These are phyloP conservation scores for Stenocarpella maydis DNA, from an alignment of 2,329 filamentous ascomycete species.

Conservation along the genomic window DNA sequence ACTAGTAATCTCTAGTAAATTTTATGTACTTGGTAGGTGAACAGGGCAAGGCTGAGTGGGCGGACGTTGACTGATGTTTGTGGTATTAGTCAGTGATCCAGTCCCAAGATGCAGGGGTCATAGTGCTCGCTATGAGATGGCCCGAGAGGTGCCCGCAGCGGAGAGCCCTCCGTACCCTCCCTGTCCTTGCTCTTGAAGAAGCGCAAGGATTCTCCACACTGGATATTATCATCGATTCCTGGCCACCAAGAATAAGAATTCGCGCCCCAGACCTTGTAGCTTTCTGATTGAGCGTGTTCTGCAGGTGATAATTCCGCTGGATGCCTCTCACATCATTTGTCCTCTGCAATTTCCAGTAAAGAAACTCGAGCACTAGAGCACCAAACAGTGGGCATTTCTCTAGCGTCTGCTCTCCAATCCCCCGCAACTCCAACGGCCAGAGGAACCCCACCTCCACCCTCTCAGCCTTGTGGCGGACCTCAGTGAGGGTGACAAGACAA, in stretches of 20 bases:
- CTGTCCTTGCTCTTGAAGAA: background rate
- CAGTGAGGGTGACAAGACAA: background rate
- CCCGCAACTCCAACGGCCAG: slow-evolving; percentile 7
- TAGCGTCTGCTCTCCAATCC: background rate
- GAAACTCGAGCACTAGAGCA: background rate
- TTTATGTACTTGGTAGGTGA: too few species aligned
- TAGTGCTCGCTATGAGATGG: slow-evolving; percentile 19
- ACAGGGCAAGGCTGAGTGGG: too few species aligned
- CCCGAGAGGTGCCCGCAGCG: slow-evolving; percentile 14
- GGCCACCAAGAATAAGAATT: slow-evolving; percentile 1
- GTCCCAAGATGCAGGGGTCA: background rate
- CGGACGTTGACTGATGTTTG: too few species aligned
- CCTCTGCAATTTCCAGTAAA: background rate
- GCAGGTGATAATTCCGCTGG: background rate
- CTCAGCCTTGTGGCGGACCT: background rate
- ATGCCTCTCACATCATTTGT: too few species aligned
- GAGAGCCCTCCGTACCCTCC: too few species aligned
- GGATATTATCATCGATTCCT: background rate
- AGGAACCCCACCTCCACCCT: background rate
- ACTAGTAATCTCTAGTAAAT: too few species aligned
- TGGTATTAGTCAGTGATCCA: background rate
- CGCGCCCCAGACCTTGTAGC: background rate
- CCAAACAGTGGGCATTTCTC: too few species aligned
- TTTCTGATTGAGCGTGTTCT: background rate
- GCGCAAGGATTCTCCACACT: slow-evolving; percentile 27